Evolutionary conservation across 108 stramenopile species (phyloP).

Genomic region (Cyclostephanos invisitatus): DNA sequence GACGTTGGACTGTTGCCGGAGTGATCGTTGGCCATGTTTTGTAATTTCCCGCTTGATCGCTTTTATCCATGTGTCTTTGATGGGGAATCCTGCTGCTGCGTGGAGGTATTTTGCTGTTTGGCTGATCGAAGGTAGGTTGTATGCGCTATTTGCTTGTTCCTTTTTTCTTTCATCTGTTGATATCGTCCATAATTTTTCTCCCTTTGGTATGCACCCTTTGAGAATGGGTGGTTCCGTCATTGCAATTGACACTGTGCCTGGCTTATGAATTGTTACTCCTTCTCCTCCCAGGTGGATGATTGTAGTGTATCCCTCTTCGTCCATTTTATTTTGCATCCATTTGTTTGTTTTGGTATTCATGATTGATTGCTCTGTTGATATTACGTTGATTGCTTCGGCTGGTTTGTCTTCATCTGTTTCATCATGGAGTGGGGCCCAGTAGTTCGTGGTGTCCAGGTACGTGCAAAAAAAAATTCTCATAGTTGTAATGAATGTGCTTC

Average conservation of each 20-base stretch:
- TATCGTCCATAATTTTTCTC: background rate
- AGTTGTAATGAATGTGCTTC: no score
- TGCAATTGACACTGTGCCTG: background rate
- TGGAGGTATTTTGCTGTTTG: conserved; percentile 13
- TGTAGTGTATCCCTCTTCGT: no score
- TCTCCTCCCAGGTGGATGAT: no score
- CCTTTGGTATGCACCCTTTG: background rate
- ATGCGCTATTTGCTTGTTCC: background rate
- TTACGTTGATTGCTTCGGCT: background rate
- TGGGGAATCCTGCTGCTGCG: conserved; percentile 24
- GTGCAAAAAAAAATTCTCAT: no score
- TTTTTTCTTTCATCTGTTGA: background rate
- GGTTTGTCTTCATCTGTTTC: background rate
- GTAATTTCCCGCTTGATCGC: background rate
- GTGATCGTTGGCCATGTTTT: no score
- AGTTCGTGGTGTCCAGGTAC: no score
- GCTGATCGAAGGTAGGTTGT: background rate
- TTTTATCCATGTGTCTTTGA: conserved; percentile 19
- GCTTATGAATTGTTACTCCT: background rate
- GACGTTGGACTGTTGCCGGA: background rate
- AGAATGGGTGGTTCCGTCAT: background rate
- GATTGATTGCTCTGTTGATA: background rate
- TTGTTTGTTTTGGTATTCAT: no score
- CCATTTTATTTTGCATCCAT: background rate
- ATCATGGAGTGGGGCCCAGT: background rate